Evolutionary conservation across 2,329 filamentous ascomycete genomes (phyloP), one percentile per base, ranked within the genome.

Genomic region (Paraphaeosphaeria sporulosa): DNA sequence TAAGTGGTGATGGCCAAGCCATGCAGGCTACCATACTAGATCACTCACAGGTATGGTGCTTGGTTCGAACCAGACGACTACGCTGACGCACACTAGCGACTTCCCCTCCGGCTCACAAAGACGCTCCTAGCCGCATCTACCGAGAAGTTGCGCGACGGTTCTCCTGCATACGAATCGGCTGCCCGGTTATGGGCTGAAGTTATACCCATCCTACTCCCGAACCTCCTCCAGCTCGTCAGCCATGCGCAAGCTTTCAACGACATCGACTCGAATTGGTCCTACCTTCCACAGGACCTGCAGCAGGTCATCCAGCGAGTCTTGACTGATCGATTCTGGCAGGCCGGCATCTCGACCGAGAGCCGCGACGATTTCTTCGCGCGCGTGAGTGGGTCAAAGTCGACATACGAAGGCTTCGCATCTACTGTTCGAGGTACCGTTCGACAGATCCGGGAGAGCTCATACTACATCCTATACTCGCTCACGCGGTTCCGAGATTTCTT

Each of bases 271-370:
- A 96, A 93, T 72, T 99, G 95, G 94, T 83, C 85, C 10, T 86
- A 89, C 34, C 80, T 97, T 17, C 90, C 93, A 1, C 76, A 82
- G 12, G 92, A 96, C 44, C 90, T 96, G 83, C 89, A 89, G 60
- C 81, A 85, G 5, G 87, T 96, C 55, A 91, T 98, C 42, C 86
- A 88, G 46, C 87, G 92, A 23, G 93, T 98, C 21, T 81, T 99
- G 23, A 96, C 93, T 15, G 95, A 99, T 78, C 87, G 95, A 25
- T 99, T 99, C 76, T 99, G 95, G 95, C 95, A 99, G 82, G 93
- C 94, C 7, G 95, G 95, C 10, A 99, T 99, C 53, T 98, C 95
- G 0, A 91, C 90, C 63, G 95, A 96, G 27, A 98, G 92, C 69
- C 93, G 95, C 75, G 95, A 98, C 64, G 94, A 98, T 60, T 99